Evolutionary conservation across 108 stramenopile species (phyloP).

Genomic region (Tribonema minus): DNA sequence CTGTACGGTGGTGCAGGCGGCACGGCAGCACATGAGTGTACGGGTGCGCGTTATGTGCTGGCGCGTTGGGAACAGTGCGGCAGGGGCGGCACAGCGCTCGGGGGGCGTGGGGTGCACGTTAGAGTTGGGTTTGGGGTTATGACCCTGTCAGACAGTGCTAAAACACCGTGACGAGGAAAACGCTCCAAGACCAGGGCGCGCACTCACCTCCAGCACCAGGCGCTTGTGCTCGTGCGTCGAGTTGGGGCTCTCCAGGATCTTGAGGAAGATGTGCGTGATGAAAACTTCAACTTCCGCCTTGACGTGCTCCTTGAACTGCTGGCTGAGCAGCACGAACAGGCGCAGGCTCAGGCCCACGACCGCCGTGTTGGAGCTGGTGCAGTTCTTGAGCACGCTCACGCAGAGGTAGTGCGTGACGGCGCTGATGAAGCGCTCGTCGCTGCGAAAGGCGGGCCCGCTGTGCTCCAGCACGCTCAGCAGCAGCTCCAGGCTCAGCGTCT

Average conservation of each 20-base stretch:
- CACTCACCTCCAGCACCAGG: slow-evolving; percentile 80
- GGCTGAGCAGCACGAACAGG: slow-evolving; percentile 83
- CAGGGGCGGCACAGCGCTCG: too few relatives aligned
- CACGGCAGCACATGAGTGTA: too few relatives aligned
- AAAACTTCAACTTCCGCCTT: slow-evolving; percentile 90
- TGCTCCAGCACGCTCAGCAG: slow-evolving; percentile 76
- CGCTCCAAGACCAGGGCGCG: too few relatives aligned
- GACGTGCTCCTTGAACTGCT: slow-evolving; percentile 68
- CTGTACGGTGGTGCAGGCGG: too few relatives aligned
- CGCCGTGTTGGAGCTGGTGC: slow-evolving; percentile 70
- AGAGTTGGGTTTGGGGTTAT: too few relatives aligned
- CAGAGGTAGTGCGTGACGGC: slow-evolving; percentile 88
- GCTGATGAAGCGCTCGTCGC: slow-evolving; percentile 69
- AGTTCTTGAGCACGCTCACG: slow-evolving; percentile 85
- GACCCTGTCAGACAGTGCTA: too few relatives aligned
- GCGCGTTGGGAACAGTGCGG: too few relatives aligned
- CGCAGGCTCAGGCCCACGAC: slow-evolving; percentile 84
- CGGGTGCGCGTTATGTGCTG: too few relatives aligned
- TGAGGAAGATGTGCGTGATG: slow-evolving; percentile 95
- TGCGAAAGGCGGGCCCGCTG: slow-evolving; percentile 64
- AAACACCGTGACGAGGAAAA: too few relatives aligned
- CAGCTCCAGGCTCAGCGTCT: slow-evolving; percentile 84
- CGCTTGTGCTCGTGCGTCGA: slow-evolving; percentile 83
- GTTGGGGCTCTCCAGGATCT: slow-evolving; percentile 87
- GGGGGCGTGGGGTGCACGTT: too few relatives aligned